Conservation (phyloP, 306 rosid species). For the Cucumis hystrix region DNA sequence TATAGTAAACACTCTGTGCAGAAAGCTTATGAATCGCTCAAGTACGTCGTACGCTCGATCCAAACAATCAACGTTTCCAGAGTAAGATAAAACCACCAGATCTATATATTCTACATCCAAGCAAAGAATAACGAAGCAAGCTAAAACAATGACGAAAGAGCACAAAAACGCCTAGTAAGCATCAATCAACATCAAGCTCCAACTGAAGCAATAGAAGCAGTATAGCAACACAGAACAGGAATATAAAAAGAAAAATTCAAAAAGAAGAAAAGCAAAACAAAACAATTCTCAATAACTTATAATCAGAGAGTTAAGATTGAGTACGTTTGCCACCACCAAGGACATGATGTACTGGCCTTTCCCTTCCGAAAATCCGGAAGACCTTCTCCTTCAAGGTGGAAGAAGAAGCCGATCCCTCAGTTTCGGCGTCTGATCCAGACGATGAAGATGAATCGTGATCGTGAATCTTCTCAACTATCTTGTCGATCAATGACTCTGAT, state of each 20-base stretch:
- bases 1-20: neutral
- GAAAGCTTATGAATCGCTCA: neutral
- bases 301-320: neutral
- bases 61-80: neutral
- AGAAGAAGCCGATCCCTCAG: conserved; percentile 23
- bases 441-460: conserved; percentile 42
- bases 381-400: conserved; percentile 34
- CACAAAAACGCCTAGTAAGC: neutral
- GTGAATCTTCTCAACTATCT: conserved; percentile 57
- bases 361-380: conserved; percentile 68
- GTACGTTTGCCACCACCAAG: conserved; percentile 88
- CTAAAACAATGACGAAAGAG: neutral
- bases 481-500: conserved; percentile 41
- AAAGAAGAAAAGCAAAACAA: neutral
- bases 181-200: neutral
- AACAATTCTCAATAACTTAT: neutral
- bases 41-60: neutral
- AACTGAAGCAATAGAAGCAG: neutral
- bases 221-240: neutral
- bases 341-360: conserved; percentile 57
- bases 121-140: neutral
- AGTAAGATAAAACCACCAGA: neutral
- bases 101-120: neutral
- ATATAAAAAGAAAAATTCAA: neutral
- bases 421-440: conserved; percentile 39